These are phyloP conservation scores for Plasmodium sp. DNA, from an alignment of 169 alveolate genomes.

Conservation along the genomic window DNA sequence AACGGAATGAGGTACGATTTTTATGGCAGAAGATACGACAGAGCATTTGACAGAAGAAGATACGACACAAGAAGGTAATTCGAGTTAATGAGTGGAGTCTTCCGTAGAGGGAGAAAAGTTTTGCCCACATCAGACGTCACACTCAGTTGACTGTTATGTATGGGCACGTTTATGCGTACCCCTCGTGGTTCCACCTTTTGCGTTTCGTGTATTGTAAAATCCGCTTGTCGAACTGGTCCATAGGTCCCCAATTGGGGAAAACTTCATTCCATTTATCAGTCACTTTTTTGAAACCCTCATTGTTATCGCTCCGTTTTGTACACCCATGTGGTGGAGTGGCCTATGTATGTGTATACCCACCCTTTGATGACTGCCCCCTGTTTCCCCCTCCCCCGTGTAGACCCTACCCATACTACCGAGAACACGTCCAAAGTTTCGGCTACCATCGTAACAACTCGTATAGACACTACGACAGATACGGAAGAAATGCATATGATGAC, in stretches of 20 bases:
- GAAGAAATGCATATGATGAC: conserved; percentile 33
- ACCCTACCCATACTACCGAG: conserved; percentile 40
- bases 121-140: not conserved
- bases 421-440: conserved; percentile 11
- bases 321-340: not conserved
- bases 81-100: conserved; percentile 22
- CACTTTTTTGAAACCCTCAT: not conserved
- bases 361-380: not conserved
- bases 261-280: not conserved
- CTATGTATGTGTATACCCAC: not conserved
- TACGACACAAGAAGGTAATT: conserved; percentile 63
- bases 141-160: not conserved
- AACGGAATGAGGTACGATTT: conserved; percentile 47
- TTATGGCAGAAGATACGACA: conserved; percentile 55
- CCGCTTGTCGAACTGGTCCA: not conserved
- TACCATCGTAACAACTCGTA: conserved; percentile 14
- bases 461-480: conserved; percentile 41
- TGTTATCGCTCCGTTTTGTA: not conserved
- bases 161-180: not conserved
- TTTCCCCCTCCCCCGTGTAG: not conserved
- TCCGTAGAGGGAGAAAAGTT: not conserved
- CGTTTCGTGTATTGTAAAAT: not conserved
- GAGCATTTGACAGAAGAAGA: conserved; percentile 65
- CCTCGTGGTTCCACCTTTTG: not conserved
- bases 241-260: not conserved